Base-by-base conservation (phyloP, 2,329 filamentous ascomycete genomes). In the Aotearoamyces nothofagi region DNA sequence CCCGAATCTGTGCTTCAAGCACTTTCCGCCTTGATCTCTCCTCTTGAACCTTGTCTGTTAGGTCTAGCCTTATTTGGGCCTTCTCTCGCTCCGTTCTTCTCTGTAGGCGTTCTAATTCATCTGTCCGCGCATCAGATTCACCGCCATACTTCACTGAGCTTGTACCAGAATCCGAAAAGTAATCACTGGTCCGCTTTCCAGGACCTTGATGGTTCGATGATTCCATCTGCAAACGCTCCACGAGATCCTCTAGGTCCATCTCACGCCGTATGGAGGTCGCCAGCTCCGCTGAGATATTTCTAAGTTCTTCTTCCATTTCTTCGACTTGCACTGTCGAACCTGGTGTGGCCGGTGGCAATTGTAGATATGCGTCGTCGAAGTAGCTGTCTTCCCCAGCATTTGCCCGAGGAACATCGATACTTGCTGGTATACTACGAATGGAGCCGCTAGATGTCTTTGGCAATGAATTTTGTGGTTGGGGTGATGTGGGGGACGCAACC, bases 101-200 rank as follows among this genome's bases (percentile, higher is more conserved):
- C 43, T 86, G 78, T 25, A 90, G 64, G 51, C 74, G 81, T 35
- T 92, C 82, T 17, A 94, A 60, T 50, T 94, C 82, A 44, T 76
- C 70, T 27, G 63, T 65, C 17, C 60, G 62, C 24, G 68, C 60
- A 34, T 76, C 71, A 34, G 60, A 60, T 26, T 81, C 77, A 36
- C 66, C 58, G 2, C 78, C 75, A 45, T 76, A 78, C 45, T 83
- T 79, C 30, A 81, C 67, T 1, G 83, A 87, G 51, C 83, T 87
- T 33, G 82, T 78, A 17, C 90, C 90, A 5, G 86, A 93, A 52
- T 98, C 90, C 3, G 90, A 98, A 51, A 90, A 98, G 57, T 98
- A 96, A 55, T 98, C 90, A 55, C 90, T 96, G 7, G 82, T 92
- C 35, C 87, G 70, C 50, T 79, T 78, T 38, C 69, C 74, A 15